Conservation (phyloP, 345 rosid genomes). For the Murraya koenigii region DNA sequence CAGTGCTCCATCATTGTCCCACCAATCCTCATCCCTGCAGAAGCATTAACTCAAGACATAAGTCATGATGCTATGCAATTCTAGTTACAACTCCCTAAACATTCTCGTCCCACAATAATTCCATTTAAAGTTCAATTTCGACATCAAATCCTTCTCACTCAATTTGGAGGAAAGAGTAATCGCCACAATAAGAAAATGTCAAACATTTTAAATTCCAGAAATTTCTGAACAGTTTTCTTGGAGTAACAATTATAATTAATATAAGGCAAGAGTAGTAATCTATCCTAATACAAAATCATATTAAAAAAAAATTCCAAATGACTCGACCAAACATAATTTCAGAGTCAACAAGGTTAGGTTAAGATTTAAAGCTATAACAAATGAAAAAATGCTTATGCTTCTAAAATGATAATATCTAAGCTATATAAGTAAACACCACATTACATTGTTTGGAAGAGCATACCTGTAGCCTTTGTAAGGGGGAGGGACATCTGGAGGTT, state of each 20-base stretch:
- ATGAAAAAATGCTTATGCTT: background rate
- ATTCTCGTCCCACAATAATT: background rate
- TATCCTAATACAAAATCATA: background rate
- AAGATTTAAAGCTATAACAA: background rate
- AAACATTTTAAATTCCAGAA: background rate
- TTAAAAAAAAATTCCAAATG: background rate
- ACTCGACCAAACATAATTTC: background rate
- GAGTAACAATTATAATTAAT: background rate
- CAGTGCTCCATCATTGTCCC: conserved; percentile 92
- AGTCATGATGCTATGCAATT: conserved; percentile 1
- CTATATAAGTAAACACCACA: background rate
- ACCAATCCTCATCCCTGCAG: conserved; percentile 94
- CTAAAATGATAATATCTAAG: background rate
- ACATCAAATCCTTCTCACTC: background rate
- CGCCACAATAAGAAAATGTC: background rate
- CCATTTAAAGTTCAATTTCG: background rate
- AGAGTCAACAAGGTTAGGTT: conserved; percentile 1
- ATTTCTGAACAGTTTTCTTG: background rate
- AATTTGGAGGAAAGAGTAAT: background rate
- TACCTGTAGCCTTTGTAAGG: conserved; percentile 97
- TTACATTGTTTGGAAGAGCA: background rate
- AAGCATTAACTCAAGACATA: background rate
- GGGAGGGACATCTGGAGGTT: conserved; percentile 56
- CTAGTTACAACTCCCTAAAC: background rate
- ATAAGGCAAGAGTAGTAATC: background rate